Evolutionary conservation across 352 stramenopile genomes (phyloP).

Genomic region (Phytophthora boehmeriae): DNA sequence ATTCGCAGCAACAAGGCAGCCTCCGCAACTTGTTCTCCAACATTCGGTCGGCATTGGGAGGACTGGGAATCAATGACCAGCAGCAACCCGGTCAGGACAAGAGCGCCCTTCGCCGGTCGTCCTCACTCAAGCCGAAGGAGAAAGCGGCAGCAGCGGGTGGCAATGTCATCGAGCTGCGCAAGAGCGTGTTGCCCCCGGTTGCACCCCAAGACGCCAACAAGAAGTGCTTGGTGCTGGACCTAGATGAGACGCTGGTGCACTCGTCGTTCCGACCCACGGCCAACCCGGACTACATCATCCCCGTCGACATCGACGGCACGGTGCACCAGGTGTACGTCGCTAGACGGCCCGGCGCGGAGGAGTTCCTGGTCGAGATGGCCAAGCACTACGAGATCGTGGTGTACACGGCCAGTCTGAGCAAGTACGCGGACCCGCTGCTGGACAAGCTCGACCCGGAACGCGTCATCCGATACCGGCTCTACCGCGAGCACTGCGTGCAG

Average conservation of each 20-base stretch:
- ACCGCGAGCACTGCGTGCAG: slow-evolving; percentile 94
- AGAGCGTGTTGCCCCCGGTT: slow-evolving; percentile 46
- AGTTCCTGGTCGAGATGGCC: slow-evolving; percentile 95
- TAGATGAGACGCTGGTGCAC: slow-evolving; percentile 98
- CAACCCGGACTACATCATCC: slow-evolving; percentile 96
- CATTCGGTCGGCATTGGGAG: slow-evolving; percentile 48
- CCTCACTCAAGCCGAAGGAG: slow-evolving; percentile 15
- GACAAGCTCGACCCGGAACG: slow-evolving; percentile 93
- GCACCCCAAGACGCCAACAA: slow-evolving; percentile 58
- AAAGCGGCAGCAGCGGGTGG: not conserved
- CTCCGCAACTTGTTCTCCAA: slow-evolving; percentile 66
- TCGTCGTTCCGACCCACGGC: slow-evolving; percentile 93
- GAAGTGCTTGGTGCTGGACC: slow-evolving; percentile 92
- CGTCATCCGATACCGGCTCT: slow-evolving; percentile 89
- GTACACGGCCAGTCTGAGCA: slow-evolving; percentile 96
- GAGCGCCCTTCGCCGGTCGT: slow-evolving; percentile 23
- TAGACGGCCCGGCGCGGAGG: slow-evolving; percentile 93
- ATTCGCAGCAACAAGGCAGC: slow-evolving; percentile 33
- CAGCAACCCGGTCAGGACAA: slow-evolving; percentile 36
- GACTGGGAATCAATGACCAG: slow-evolving; percentile 56
- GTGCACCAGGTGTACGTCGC: slow-evolving; percentile 87
- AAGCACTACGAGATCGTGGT: slow-evolving; percentile 98
- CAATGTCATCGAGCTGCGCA: slow-evolving; percentile 50
- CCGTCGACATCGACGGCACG: slow-evolving; percentile 92
- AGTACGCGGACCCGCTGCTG: slow-evolving; percentile 96